Evolutionary conservation across 208 protist genomes (phyloP).

Genomic region (Trypanosoma avium): DNA sequence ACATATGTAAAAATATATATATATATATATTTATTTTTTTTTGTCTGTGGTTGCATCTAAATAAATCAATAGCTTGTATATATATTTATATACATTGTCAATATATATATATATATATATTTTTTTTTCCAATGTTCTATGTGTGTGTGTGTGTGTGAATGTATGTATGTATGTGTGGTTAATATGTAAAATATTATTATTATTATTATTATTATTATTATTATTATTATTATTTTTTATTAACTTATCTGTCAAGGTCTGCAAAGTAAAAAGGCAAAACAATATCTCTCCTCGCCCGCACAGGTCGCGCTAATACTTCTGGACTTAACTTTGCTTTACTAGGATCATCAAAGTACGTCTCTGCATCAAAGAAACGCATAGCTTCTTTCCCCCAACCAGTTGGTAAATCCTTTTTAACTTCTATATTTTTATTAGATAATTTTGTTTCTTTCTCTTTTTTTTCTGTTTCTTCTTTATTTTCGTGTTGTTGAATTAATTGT

Average conservation of each 20-base stretch:
- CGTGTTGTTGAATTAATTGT: background rate
- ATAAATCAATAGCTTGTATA: too few species aligned
- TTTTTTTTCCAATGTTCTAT: background rate
- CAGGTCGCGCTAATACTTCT: conserved; percentile 23
- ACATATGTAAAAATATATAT: too few species aligned
- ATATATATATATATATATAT: too few species aligned
- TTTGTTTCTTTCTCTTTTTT: too few species aligned
- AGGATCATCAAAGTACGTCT: conserved; percentile 78
- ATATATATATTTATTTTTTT: too few species aligned
- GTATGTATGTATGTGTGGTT: too few species aligned
- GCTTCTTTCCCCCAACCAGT: conserved; percentile 76
- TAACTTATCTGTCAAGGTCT: background rate
- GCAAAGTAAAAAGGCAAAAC: background rate
- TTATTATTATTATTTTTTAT: background rate
- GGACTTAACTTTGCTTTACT: conserved; percentile 50
- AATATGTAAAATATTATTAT: too few species aligned
- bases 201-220: background rate
- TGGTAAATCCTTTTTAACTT: too few species aligned
- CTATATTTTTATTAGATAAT: too few species aligned
- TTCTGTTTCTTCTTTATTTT: background rate
- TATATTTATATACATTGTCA: too few species aligned
- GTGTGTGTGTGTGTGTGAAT: too few species aligned
- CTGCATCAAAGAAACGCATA: conserved; percentile 71
- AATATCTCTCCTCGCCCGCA: conserved; percentile 25
- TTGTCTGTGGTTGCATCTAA: too few species aligned